Percentiles rank a stretch among this genome's conserved stretches.
phyloP scores from a whole-genome alignment of 306 rosid genomes.

The Lithocarpus polystachyus region DNA sequence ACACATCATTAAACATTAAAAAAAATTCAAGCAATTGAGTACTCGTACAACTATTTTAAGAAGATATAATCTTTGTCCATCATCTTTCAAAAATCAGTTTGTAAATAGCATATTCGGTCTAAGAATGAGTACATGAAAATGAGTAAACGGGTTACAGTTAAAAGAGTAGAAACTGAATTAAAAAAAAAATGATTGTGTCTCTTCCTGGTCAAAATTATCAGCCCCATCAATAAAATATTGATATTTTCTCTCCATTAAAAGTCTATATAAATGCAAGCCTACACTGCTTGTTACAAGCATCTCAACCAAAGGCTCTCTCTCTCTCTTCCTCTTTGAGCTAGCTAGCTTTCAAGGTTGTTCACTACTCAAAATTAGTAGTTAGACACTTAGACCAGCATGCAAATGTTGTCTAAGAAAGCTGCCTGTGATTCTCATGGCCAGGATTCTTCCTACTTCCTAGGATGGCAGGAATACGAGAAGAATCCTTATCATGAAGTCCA shows the following conservation, averaged over 20 bases:
- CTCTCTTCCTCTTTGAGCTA: not conserved
- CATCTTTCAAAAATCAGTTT: no score
- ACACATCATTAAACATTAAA: no score
- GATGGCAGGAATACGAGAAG: conserved; percentile 79
- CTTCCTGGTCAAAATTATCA: conserved; percentile 13
- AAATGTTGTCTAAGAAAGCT: conserved; percentile 64
- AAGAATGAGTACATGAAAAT: no score
- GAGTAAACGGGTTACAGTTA: no score
- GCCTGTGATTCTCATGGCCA: conserved; percentile 69
- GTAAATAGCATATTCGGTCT: no score
- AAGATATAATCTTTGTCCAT: no score
- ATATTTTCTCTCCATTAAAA: not conserved
- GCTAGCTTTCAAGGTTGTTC: not conserved
- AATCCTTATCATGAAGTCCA: conserved; percentile 61
- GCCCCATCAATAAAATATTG: not conserved
- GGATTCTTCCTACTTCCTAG: conserved; percentile 73
- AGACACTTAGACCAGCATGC: not conserved
- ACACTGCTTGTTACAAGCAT: conserved; percentile 10
- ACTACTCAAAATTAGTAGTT: not conserved
- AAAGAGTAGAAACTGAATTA: no score
- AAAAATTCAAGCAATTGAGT: no score
- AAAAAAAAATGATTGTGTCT: no score
- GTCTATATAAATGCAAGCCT: conserved; percentile 37
- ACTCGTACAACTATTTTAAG: no score
- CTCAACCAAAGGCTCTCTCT: not conserved